Base-by-base conservation (phyloP, 208 protist species). In the Trypanosoma melophagium region DNA sequence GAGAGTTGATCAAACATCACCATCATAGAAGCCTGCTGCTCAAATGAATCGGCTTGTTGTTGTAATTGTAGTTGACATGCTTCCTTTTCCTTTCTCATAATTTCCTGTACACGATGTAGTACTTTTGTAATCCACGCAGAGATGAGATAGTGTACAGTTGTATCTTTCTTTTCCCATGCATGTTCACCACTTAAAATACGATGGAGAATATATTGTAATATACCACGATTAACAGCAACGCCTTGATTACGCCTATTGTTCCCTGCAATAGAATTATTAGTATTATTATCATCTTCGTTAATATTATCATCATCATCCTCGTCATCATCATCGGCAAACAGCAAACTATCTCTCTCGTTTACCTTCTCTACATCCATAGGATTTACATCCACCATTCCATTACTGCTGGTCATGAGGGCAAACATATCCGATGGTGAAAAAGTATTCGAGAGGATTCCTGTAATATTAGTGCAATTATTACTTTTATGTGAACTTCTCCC, bases 1-100 rank as follows among this genome's bases (percentile, higher is more conserved):
- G 68, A 73, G 31, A 73, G 35, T 24, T 59, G 68, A 49, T 66
- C 28, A 47, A 66, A 66, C 51, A 66, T 57, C 10, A 64, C 42
- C 52, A 73, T 66, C 51, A 47, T 55, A 1, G 50, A 7, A 25
- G 35, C 56, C 16, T 16, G 19, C 3, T 22, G 17, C 17, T 58
- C 58, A 71, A 71, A 71, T 7, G 25, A 56, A 7, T 54, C 40
- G 13, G 35, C 57, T 21, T 62, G 13, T 14, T 61, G 13, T 25
- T 59, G 19, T 41, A 41, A 4, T n/a, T 17, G 17, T 40, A 54
- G 25, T n/a, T 60, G 16, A 54, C 35, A 49, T 7, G 17, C 57
- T 42, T 52, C 58, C 19, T 58, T 47, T 25, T 40, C 24, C 2
- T 45, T 24, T n/a, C 16, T 44, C 60, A 73, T 61, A n/a, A 66